Conservation (phyloP, 495 filamentous ascomycete species). For the Trichoderma reesei region DNA sequence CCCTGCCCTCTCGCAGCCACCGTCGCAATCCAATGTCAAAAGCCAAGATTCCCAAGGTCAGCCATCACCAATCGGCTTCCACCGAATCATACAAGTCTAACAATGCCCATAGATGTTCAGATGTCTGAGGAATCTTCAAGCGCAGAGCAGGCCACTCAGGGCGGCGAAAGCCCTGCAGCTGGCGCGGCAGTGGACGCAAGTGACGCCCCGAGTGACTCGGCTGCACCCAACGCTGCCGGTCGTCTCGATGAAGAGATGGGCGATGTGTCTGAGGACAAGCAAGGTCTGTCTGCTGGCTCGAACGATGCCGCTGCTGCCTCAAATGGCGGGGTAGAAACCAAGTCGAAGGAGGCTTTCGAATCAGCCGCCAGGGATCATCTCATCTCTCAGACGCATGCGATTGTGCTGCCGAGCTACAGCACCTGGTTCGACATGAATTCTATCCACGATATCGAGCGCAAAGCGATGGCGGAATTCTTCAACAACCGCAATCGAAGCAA, state of each 20-base stretch:
- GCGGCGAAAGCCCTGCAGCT: slow-evolving; percentile 41
- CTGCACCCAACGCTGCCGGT: slow-evolving; percentile 56
- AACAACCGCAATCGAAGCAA: slow-evolving; percentile 97
- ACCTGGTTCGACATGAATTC: slow-evolving; percentile 98
- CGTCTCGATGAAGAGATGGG: slow-evolving; percentile 71
- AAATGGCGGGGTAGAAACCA: slow-evolving; percentile 32
- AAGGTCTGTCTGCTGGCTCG: slow-evolving; percentile 42
- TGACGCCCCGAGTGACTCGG: slow-evolving; percentile 72
- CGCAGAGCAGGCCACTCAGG: slow-evolving; percentile 43
- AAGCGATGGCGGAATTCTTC: slow-evolving; percentile 93
- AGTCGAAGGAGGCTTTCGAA: slow-evolving; percentile 72
- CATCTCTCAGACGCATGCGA: slow-evolving; percentile 82
- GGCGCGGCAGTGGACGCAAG: slow-evolving; percentile 62
- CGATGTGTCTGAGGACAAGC: slow-evolving; percentile 52
- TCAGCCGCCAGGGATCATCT: slow-evolving; percentile 81
- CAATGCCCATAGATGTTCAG: slow-evolving; percentile 34
- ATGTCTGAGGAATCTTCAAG: slow-evolving; percentile 39
- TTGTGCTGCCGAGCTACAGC: slow-evolving; percentile 92
- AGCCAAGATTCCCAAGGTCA: slow-evolving; percentile 26
- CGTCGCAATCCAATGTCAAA: slow-evolving; percentile 30
- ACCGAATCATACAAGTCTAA: neutral
- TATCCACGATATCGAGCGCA: slow-evolving; percentile 79
- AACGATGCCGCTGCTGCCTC: slow-evolving; percentile 30
- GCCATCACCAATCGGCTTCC: neutral
- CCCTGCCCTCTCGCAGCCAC: slow-evolving; percentile 41